These are phyloP conservation scores for Kwoniella dendrophila DNA, from an alignment of 768 basidiomycete genomes.

Conservation along the genomic window DNA sequence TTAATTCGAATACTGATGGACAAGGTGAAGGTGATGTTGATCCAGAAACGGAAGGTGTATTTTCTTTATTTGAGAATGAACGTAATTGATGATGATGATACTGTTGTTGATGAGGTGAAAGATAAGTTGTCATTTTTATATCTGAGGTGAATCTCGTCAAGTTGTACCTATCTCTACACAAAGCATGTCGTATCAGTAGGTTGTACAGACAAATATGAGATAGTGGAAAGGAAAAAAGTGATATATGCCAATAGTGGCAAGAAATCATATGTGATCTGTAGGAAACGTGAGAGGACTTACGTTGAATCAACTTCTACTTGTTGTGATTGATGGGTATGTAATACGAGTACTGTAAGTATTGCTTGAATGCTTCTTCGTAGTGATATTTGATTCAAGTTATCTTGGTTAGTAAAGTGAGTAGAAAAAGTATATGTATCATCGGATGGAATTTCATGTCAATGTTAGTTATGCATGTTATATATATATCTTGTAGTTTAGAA, in stretches of 20 bases:
- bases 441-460: conserved; percentile 3
- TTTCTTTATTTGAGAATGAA: conserved; percentile 25
- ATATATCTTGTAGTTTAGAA: conserved; percentile 2
- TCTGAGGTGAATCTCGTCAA: not conserved
- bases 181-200: not conserved
- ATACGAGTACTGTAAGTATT: not conserved
- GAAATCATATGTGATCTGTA: not conserved
- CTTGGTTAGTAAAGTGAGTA: not conserved
- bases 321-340: not conserved
- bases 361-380: no score
- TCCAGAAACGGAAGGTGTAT: conserved; percentile 11
- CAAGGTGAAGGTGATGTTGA: conserved; percentile 5
- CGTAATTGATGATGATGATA: conserved; percentile 9
- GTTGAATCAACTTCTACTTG: conserved; percentile 20
- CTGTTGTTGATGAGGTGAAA: conserved; percentile 9
- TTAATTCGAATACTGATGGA: conserved; percentile 14
- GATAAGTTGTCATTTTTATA: conserved; percentile 12
- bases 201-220: not conserved
- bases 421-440: conserved; percentile 1
- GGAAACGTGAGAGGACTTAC: not conserved
- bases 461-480: not conserved
- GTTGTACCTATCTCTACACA: not conserved
- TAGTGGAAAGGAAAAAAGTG: not conserved
- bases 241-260: not conserved
- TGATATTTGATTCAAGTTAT: no score